Conservation (phyloP, 2,329 filamentous ascomycete species). For the Aureobasidium zeae region DNA sequence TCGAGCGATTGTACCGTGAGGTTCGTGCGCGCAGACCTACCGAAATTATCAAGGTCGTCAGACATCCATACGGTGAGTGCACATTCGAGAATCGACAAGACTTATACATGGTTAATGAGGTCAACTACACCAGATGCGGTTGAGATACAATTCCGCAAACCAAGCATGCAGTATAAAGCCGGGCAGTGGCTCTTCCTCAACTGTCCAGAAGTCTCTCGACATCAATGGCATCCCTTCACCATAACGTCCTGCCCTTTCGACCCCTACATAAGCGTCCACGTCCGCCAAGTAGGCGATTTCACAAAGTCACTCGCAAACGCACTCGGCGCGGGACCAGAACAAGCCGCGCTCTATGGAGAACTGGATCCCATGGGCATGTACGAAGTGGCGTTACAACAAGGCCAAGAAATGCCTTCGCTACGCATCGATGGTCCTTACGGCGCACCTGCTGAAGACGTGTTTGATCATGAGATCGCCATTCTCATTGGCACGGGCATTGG, state of each 20-base stretch:
- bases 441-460: slow-evolving; percentile 94
- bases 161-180: slow-evolving; percentile 94
- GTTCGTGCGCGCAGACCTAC: slow-evolving; percentile 74
- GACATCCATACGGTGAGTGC: slow-evolving; percentile 78
- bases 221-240: slow-evolving; percentile 98
- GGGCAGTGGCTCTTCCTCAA: slow-evolving; percentile 98
- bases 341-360: slow-evolving; percentile 80
- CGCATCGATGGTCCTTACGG: slow-evolving; percentile 94
- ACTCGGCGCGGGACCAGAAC: slow-evolving; percentile 79
- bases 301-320: slow-evolving; percentile 89
- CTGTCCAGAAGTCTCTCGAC: slow-evolving; percentile 74
- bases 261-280: slow-evolving; percentile 86
- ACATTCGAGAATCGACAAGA: background rate
- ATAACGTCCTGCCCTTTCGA: slow-evolving; percentile 98
- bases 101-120: slow-evolving; percentile 11
- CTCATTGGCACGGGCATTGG: slow-evolving; percentile 81
- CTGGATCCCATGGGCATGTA: slow-evolving; percentile 95
- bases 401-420: slow-evolving; percentile 80
- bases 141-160: slow-evolving; percentile 94
- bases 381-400: slow-evolving; percentile 88
- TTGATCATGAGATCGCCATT: slow-evolving; percentile 82
- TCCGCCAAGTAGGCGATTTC: slow-evolving; percentile 95
- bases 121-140: slow-evolving; percentile 67
- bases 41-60: slow-evolving; percentile 85
- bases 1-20: slow-evolving; percentile 85